Evolutionary conservation across 2,329 filamentous ascomycete genomes (phyloP).

Genomic region (Grosmannia clavigera): DNA sequence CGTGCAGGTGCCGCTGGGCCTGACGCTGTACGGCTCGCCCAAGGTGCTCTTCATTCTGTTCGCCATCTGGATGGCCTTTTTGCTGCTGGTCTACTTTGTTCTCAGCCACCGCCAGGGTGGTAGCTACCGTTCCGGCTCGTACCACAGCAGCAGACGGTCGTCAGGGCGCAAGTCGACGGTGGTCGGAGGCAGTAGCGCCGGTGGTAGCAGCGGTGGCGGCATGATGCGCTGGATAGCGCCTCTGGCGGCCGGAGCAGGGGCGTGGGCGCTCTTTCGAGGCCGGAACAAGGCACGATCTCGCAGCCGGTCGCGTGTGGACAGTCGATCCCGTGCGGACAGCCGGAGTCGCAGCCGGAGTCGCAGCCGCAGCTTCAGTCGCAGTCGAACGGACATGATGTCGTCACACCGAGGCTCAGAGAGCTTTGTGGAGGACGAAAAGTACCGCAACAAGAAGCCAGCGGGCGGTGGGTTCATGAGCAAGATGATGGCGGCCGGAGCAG

Average conservation of each 20-base stretch:
- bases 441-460: conserved; percentile 31
- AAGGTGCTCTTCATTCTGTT: conserved; percentile 76
- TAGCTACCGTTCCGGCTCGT: conserved; percentile 33
- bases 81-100: conserved; percentile 68
- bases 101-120: conserved; percentile 54
- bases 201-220: conserved; percentile 20
- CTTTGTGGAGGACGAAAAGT: conserved; percentile 53
- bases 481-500: conserved; percentile 46
- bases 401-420: conserved; percentile 43
- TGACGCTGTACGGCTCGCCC: conserved; percentile 87
- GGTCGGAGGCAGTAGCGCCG: conserved; percentile 5
- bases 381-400: conserved; percentile 28
- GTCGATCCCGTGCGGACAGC: not conserved
- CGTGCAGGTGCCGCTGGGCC: conserved; percentile 73
- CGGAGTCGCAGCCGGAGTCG: conserved; percentile 24
- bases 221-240: conserved; percentile 35
- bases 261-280: conserved; percentile 32
- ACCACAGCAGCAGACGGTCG: conserved; percentile 47
- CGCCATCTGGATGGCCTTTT: conserved; percentile 60
- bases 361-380: conserved; percentile 26
- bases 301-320: not conserved
- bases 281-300: conserved; percentile 29
- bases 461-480: conserved; percentile 48
- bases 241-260: conserved; percentile 38
- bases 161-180: not conserved